Evolutionary conservation across 768 basidiomycete genomes (phyloP).

Genomic region (Tylopilus plumbeoviolaceoides): DNA sequence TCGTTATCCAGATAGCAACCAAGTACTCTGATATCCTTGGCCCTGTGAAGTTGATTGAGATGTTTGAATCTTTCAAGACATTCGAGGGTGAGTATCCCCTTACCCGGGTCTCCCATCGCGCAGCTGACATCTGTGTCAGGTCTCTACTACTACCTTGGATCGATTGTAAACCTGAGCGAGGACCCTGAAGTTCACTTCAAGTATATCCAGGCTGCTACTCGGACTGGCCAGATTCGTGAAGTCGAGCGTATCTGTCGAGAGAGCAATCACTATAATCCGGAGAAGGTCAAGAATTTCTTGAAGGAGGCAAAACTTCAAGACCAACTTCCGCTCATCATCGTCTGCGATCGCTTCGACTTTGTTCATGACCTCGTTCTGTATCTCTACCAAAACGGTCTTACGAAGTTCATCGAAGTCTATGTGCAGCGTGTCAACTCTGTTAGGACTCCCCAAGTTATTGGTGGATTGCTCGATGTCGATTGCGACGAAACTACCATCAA

Average conservation of each 20-base stretch:
- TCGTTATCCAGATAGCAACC: slow-evolving; percentile 95
- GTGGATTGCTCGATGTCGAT: slow-evolving; percentile 95
- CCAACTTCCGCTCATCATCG: slow-evolving; percentile 97
- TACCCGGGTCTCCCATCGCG: not conserved
- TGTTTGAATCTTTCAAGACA: slow-evolving; percentile 97
- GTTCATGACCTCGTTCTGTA: slow-evolving; percentile 99
- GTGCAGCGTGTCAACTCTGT: slow-evolving; percentile 98
- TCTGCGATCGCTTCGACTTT: slow-evolving; percentile 99
- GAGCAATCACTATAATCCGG: slow-evolving; percentile 95
- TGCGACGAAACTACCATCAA: slow-evolving; percentile 97
- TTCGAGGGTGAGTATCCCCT: slow-evolving; percentile 70
- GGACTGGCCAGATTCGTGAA: slow-evolving; percentile 97
- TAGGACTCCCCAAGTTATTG: slow-evolving; percentile 94
- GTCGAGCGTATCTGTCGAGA: slow-evolving; percentile 98
- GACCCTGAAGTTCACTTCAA: slow-evolving; percentile 99
- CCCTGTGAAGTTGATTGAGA: slow-evolving; percentile 94
- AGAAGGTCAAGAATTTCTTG: slow-evolving; percentile 99
- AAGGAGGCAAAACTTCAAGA: slow-evolving; percentile 97
- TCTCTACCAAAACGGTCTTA: slow-evolving; percentile 94
- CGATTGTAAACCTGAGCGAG: slow-evolving; percentile 93
- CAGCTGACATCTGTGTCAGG: slow-evolving; percentile 37
- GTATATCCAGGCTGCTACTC: slow-evolving; percentile 97
- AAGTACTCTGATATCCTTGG: slow-evolving; percentile 99
- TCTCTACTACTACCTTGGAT: slow-evolving; percentile 98
- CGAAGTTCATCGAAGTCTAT: slow-evolving; percentile 99